A percentile compares a stretch with the other conserved stretches of the same genome.
Evolutionary conservation across 371 early-diverging fungal species (phyloP).

Genomic region (Mucor indicus): DNA sequence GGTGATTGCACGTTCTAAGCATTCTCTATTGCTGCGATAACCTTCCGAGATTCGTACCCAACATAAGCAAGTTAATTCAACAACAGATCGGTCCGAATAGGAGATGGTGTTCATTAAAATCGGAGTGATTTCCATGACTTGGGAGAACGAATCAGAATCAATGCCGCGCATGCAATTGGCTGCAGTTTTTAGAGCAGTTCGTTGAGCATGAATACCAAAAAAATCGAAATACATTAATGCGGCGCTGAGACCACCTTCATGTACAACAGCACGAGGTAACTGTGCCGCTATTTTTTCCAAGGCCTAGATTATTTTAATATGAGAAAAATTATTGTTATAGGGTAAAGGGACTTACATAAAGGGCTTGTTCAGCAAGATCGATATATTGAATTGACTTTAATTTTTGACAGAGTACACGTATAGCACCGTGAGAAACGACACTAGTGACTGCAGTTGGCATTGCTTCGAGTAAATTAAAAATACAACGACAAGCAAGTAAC

Average conservation of each 20-base stretch:
- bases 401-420: conserved; percentile 72
- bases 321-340: too few relatives aligned
- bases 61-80: conserved; percentile 68
- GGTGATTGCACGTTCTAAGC: conserved; percentile 52
- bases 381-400: conserved; percentile 84
- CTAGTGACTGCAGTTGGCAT: conserved; percentile 67
- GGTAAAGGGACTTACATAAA: conserved; percentile 48
- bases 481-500: conserved; percentile 85
- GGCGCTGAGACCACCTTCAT: conserved; percentile 77
- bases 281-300: conserved; percentile 76
- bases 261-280: conserved; percentile 69
- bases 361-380: conserved; percentile 88
- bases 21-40: conserved; percentile 50
- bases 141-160: conserved; percentile 52
- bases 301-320: conserved; percentile 33
- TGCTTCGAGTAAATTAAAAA: conserved; percentile 87
- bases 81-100: conserved; percentile 71
- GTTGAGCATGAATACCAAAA: conserved; percentile 83
- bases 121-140: conserved; percentile 68
- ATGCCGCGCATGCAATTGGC: conserved; percentile 76
- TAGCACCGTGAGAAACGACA: conserved; percentile 70
- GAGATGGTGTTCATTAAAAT: conserved; percentile 66
- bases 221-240: conserved; percentile 88
- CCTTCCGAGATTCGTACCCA: conserved; percentile 65
- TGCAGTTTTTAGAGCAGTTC: conserved; percentile 78